Conservation (phyloP, 495 filamentous ascomycete species). For the Oleoguttula mirabilis region DNA sequence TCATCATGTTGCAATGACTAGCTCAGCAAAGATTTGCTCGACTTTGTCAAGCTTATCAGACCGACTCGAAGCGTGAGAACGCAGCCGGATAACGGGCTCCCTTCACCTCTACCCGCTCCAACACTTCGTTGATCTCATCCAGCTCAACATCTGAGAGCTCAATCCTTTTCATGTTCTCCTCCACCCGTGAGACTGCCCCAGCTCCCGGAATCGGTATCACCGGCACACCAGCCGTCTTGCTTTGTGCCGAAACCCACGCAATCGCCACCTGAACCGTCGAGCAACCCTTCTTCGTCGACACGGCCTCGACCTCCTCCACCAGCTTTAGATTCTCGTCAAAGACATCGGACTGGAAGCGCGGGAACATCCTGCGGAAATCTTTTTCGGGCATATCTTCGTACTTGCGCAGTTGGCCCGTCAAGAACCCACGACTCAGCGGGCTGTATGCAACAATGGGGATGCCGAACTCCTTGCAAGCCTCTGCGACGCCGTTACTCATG, state of each 20-base stretch:
- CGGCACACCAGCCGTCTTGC: constrained; percentile 46
- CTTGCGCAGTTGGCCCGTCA: constrained; percentile 50
- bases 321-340: constrained; percentile 64
- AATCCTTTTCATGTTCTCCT: background rate
- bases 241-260: constrained; percentile 52
- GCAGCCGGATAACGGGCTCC: background rate
- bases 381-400: constrained; percentile 49
- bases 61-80: background rate
- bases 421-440: constrained; percentile 38
- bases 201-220: constrained; percentile 75
- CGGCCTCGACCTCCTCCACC: constrained; percentile 46
- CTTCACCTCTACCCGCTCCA: background rate
- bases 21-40: too few species aligned
- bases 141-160: background rate
- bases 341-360: constrained; percentile 55
- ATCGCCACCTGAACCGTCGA: constrained; percentile 67
- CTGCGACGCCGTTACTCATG: constrained; percentile 59
- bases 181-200: constrained; percentile 19
- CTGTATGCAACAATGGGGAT: constrained; percentile 64
- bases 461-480: constrained; percentile 53
- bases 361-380: constrained; percentile 42
- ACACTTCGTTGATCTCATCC: background rate
- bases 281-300: constrained; percentile 57
- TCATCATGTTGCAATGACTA: too few species aligned
- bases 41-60: too few species aligned